Percentiles rank a stretch among this genome's conserved stretches.
Evolutionary conservation across 441 rosid species (phyloP).

Genomic region (Aquilaria agallochum): DNA sequence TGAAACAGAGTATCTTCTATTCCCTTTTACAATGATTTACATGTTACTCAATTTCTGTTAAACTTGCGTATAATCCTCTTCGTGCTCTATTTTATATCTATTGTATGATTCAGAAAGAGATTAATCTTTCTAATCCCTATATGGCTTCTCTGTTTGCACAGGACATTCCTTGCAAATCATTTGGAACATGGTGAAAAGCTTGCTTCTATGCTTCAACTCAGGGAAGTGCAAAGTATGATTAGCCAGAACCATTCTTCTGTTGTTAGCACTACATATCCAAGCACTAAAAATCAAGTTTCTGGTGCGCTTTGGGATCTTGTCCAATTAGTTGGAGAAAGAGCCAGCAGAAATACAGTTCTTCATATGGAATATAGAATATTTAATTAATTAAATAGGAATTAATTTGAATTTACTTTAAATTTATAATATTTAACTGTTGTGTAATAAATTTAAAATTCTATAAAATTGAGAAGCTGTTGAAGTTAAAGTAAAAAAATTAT

Average conservation of each 20-base stretch:
- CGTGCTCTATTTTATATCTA: too few species aligned
- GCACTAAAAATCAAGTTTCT: conserved; percentile 52
- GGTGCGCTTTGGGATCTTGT: conserved; percentile 97
- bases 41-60: background rate
- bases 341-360: conserved; percentile 85
- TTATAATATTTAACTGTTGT: too few species aligned
- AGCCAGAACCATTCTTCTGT: conserved; percentile 63
- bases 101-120: too few species aligned
- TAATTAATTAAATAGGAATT: too few species aligned
- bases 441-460: too few species aligned
- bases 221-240: conserved; percentile 73
- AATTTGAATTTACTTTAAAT: too few species aligned
- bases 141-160: conserved; percentile 29
- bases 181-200: conserved; percentile 98
- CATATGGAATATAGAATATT: conserved; percentile 50
- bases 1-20: conserved; percentile 64
- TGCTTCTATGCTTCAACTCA: conserved; percentile 81
- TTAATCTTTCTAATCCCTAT: background rate
- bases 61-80: background rate
- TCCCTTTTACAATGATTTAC: conserved; percentile 13
- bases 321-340: conserved; percentile 88
- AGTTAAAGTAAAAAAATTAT: too few species aligned
- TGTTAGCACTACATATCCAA: conserved; percentile 34
- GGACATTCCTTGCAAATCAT: conserved; percentile 78
- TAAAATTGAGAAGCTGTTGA: too few species aligned